Percentiles rank a stretch among this genome's conserved stretches.
Evolutionary conservation across 2,329 filamentous ascomycete genomes (phyloP).

Genomic region (Raffaelea albimanens): DNA sequence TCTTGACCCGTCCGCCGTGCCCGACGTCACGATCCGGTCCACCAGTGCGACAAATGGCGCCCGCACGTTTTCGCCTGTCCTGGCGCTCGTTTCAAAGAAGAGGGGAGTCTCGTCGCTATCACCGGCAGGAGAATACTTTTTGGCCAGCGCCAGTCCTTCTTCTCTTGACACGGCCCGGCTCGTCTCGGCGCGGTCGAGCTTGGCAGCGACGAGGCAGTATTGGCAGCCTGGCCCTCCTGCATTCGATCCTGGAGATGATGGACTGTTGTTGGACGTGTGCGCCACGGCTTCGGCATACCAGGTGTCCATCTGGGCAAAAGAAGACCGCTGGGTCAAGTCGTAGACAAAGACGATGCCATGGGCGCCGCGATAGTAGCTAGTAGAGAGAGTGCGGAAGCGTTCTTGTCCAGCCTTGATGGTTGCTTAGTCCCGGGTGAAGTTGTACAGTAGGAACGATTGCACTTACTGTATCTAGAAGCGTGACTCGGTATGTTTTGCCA

Average conservation of each 20-base stretch:
- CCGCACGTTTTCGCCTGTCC: constrained; percentile 41
- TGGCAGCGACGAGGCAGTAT: constrained; percentile 33
- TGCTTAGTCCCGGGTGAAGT: background rate
- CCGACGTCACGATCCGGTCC: constrained; percentile 30
- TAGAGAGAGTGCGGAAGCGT: constrained; percentile 39
- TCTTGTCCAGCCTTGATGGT: constrained; percentile 31
- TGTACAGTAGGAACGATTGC: no score
- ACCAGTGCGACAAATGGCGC: constrained; percentile 43
- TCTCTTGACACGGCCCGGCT: constrained; percentile 34
- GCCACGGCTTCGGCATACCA: constrained; percentile 45
- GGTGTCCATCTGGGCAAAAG: constrained; percentile 40
- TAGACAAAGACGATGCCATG: constrained; percentile 41
- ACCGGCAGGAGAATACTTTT: constrained; percentile 19
- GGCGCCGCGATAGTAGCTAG: constrained; percentile 40
- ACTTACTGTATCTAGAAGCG: constrained; percentile 42
- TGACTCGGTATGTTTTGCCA: constrained; percentile 40
- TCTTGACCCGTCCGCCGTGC: no score
- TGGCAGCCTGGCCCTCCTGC: constrained; percentile 2
- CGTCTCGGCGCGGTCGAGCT: constrained; percentile 35
- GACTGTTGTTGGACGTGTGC: constrained; percentile 30
- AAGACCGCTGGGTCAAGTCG: constrained; percentile 37
- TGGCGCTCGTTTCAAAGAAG: constrained; percentile 46
- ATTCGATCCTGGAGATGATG: background rate
- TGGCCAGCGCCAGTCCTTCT: constrained; percentile 37
- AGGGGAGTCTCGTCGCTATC: constrained; percentile 17